These are phyloP conservation scores for Flaveria brownii DNA, from an alignment of 129 eudicot species.

Conservation along the genomic window DNA sequence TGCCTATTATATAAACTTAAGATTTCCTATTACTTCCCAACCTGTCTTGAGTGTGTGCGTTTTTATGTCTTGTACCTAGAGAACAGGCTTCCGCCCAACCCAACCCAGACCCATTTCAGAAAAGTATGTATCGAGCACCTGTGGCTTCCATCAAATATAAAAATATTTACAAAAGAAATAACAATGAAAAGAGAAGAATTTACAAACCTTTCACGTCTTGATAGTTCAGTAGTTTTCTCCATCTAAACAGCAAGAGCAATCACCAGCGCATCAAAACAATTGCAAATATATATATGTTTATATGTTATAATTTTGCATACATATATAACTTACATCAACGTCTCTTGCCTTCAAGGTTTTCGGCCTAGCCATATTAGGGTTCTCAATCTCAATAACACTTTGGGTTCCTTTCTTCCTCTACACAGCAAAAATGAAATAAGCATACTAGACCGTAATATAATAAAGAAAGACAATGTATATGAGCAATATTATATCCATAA, in stretches of 20 bases:
- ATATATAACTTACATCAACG: slow-evolving; percentile 62
- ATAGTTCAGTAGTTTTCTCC: slow-evolving; percentile 85
- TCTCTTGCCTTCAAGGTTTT: slow-evolving; percentile 88
- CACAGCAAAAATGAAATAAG: slow-evolving; percentile 13
- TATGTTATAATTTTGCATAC: not conserved
- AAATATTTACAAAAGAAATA: not conserved
- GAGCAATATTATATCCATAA: not conserved
- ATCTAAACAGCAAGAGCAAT: slow-evolving; percentile 44
- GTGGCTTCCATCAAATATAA: not conserved
- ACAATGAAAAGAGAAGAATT: not conserved
- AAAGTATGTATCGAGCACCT: not conserved
- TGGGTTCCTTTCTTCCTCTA: slow-evolving; percentile 78
- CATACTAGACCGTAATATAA: not conserved
- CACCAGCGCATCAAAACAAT: not conserved
- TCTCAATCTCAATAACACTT: slow-evolving; percentile 79
- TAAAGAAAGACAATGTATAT: not conserved
- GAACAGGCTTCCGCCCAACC: not conserved
- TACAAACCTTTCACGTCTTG: slow-evolving; percentile 90
- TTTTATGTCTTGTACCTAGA: not conserved
- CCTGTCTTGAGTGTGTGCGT: not conserved
- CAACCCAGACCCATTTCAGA: not conserved
- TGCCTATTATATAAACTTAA: too few relatives aligned
- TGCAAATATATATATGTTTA: not conserved
- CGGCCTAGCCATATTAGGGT: slow-evolving; percentile 89
- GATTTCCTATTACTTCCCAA: not conserved